Evolutionary conservation across 139 green algal genomes (phyloP).

Genomic region (Tetraselmis striata): DNA sequence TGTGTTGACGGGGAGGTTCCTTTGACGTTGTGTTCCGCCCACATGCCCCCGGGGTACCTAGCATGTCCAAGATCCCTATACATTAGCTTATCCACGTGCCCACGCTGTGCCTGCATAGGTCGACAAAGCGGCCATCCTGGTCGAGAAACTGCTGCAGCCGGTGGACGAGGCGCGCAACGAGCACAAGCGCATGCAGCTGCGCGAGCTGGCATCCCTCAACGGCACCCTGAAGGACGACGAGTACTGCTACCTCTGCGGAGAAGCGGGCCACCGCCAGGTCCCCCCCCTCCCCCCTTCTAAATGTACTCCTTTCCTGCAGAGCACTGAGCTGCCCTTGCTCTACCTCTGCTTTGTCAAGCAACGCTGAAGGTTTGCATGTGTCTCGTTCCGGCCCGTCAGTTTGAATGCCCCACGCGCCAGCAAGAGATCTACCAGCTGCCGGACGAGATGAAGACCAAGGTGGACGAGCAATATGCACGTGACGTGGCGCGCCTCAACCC

Average conservation of each 20-base stretch:
- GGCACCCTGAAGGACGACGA: conserved; percentile 69
- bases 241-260: conserved; percentile 61
- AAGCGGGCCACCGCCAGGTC: conserved; percentile 28
- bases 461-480: conserved; percentile 71
- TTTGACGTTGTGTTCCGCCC: no score
- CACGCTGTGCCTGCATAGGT: no score
- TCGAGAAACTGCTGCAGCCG: conserved; percentile 76
- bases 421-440: conserved; percentile 72
- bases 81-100: no score
- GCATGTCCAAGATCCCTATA: no score
- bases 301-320: background rate
- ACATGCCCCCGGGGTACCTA: no score
- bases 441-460: conserved; percentile 56
- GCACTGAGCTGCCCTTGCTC: background rate
- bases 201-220: conserved; percentile 91
- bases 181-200: conserved; percentile 88
- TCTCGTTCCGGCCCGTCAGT: background rate
- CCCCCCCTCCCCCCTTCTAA: background rate
- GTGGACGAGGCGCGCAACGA: conserved; percentile 85
- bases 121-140: conserved; percentile 62
- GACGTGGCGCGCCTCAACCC: conserved; percentile 49
- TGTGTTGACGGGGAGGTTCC: no score
- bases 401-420: background rate
- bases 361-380: background rate
- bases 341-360: background rate